These are phyloP conservation scores for Heracleum sosnowskyi DNA, from an alignment of 129 eudicot species.

Conservation along the genomic window DNA sequence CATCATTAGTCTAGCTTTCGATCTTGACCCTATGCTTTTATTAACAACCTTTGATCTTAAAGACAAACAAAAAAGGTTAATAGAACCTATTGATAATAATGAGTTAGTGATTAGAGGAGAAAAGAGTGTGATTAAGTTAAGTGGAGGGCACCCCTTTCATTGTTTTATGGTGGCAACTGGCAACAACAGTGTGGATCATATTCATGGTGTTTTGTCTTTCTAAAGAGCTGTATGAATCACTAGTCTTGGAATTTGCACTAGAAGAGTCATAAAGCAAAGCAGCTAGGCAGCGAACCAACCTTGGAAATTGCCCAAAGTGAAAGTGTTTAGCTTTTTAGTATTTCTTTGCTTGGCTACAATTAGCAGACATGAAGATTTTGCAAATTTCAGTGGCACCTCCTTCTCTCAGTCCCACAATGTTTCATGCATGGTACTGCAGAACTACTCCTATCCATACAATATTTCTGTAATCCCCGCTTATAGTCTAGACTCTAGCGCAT, in stretches of 20 bases:
- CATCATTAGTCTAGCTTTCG: neutral
- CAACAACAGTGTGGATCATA: neutral
- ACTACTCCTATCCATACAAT: neutral
- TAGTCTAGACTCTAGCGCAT: neutral
- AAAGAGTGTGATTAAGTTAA: neutral
- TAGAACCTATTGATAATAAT: neutral
- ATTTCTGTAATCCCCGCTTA: neutral
- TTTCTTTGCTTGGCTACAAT: neutral
- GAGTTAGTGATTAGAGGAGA: neutral
- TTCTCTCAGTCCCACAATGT: neutral
- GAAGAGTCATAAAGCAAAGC: constrained; percentile 2
- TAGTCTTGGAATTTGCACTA: neutral
- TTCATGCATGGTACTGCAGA: no score
- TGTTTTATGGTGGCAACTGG: neutral
- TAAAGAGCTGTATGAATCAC: neutral
- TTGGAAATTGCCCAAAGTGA: constrained; percentile 11
- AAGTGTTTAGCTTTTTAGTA: neutral
- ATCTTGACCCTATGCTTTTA: neutral
- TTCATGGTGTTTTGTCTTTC: neutral
- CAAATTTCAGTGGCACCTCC: neutral
- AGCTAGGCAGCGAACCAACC: neutral
- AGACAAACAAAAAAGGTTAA: neutral
- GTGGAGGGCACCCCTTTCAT: neutral
- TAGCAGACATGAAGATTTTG: neutral
- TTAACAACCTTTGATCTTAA: neutral